Evolutionary conservation across 352 stramenopile genomes (phyloP).

Genomic region (Phytophthora pistaciae): DNA sequence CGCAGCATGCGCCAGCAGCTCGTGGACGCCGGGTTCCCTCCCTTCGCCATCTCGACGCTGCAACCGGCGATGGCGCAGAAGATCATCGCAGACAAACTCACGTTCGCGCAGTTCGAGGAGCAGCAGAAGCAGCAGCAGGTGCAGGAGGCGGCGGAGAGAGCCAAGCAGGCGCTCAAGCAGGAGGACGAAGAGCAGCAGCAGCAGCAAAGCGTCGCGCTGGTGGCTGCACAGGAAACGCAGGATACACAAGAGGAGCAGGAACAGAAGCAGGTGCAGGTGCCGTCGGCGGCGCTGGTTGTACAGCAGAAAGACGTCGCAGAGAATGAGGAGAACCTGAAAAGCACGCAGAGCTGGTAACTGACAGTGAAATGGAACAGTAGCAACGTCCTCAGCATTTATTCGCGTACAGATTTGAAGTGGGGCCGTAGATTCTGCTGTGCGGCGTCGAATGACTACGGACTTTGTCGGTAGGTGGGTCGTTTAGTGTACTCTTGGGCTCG

Average conservation of each 20-base stretch:
- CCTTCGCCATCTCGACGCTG: conserved; percentile 68
- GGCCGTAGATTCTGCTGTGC: background rate
- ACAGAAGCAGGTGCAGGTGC: background rate
- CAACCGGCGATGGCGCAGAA: conserved; percentile 66
- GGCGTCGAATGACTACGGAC: background rate
- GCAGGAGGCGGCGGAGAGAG: conserved; percentile 23
- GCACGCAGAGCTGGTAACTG: conserved; percentile 19
- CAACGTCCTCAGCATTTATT: background rate
- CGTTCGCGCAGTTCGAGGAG: conserved; percentile 62
- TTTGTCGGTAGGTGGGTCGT: background rate
- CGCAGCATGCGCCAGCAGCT: conserved; percentile 75
- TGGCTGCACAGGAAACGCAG: conserved; percentile 14
- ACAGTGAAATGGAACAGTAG: conserved; percentile 1
- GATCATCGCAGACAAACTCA: conserved; percentile 64
- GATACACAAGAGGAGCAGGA: background rate
- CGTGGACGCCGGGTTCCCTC: conserved; percentile 58
- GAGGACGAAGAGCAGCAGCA: conserved; percentile 23
- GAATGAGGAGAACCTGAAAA: conserved; percentile 18
- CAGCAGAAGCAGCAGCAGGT: conserved; percentile 46
- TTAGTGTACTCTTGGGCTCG: background rate
- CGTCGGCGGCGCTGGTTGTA: conserved; percentile 25
- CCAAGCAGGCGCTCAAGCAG: conserved; percentile 31
- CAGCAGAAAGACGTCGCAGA: conserved; percentile 15
- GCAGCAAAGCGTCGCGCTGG: conserved; percentile 8
- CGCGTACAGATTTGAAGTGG: background rate